Evolutionary conservation across 129 eudicot genomes (phyloP).

Genomic region (Centrapalus pauciflorus): DNA sequence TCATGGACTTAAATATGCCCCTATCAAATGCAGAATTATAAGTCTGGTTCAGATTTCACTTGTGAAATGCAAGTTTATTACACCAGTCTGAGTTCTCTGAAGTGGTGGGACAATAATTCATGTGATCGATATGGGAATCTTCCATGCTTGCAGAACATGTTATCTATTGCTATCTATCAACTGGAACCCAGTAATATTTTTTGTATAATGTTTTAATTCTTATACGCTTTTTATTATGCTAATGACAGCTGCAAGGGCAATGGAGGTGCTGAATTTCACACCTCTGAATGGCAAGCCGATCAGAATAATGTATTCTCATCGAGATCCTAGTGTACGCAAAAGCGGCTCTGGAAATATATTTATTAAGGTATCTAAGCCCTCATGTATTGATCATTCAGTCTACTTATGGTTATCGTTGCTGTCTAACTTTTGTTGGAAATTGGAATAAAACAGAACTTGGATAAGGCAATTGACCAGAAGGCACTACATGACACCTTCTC

Average conservation of each 20-base stretch:
- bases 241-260: constrained; percentile 65
- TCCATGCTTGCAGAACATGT: not conserved
- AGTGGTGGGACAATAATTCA: not conserved
- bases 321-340: constrained; percentile 63
- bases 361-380: constrained; percentile 49
- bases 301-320: constrained; percentile 74
- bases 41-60: not conserved
- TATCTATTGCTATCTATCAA: not conserved
- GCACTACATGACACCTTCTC: constrained; percentile 76
- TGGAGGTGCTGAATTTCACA: constrained; percentile 66
- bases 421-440: not conserved
- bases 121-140: not conserved
- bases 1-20: not conserved
- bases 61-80: not conserved
- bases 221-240: not conserved
- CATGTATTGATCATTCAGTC: not conserved
- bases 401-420: not conserved
- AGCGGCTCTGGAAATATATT: constrained; percentile 74
- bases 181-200: not conserved
- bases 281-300: constrained; percentile 67
- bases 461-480: constrained; percentile 75
- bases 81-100: not conserved
- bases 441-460: constrained; percentile 50
- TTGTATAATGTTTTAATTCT: not conserved
- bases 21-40: not conserved